These are phyloP conservation scores for Ulvella scutata DNA, from an alignment of 139 green algal species.

Conservation along the genomic window DNA sequence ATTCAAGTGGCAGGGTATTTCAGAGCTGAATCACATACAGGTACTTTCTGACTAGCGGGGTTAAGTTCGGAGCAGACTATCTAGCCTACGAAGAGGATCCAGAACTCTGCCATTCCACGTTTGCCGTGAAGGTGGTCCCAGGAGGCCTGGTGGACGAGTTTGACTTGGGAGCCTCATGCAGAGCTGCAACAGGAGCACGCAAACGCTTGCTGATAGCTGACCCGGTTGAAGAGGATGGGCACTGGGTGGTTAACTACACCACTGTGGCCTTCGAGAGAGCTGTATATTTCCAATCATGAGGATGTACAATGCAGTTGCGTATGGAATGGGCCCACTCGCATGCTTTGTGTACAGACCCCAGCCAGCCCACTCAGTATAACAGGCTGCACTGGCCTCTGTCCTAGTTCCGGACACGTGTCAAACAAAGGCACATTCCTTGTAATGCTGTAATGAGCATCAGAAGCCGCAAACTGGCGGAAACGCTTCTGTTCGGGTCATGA, in stretches of 20 bases:
- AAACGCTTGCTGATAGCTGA: background rate
- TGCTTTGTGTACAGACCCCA: background rate
- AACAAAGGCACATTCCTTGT: background rate
- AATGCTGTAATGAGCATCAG: background rate
- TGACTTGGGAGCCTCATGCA: background rate
- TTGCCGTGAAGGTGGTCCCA: background rate
- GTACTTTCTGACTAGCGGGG: background rate
- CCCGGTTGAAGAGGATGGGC: background rate
- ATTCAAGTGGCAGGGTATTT: background rate
- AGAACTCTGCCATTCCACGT: background rate
- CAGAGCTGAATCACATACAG: background rate
- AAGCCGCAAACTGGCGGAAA: no score
- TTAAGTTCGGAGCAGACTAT: background rate
- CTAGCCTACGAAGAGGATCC: background rate
- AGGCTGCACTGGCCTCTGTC: background rate
- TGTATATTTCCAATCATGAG: no score
- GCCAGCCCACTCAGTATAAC: no score
- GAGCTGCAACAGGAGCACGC: background rate
- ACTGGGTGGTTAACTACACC: background rate
- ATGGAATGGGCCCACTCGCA: no score
- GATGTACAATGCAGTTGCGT: no score
- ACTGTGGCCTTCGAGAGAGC: background rate
- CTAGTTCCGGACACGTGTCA: background rate
- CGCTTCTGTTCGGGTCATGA: no score
- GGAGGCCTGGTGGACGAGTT: background rate